Evolutionary conservation across 495 filamentous ascomycete species (phyloP), one percentile per base, ranked within the genome.

Genomic region (Massariosphaeria phaeospora): DNA sequence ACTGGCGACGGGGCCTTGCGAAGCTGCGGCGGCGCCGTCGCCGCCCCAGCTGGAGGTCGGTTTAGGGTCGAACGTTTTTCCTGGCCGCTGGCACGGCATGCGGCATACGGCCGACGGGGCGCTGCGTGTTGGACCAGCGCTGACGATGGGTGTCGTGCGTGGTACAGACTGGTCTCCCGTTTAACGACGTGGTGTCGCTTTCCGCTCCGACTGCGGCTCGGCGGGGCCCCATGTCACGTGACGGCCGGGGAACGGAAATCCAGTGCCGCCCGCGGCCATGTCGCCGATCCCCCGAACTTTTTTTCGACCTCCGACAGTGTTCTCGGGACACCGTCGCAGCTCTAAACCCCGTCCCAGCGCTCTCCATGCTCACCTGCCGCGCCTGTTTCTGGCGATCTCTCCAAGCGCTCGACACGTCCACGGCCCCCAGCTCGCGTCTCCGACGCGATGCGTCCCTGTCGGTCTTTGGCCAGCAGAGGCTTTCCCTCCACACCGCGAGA

Each of bases 331-430:
- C n/a, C n/a, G 27, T 43, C 33, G 3, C 38, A 33, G 42, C 24
- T 29, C 33, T 13, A 23, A 6, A 41, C 4, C 8, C 24, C 36
- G 2, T 17, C 43, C 8, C 17, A 47, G 13, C 29, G 29, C 51
- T 41, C 53, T 39, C 46, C 39, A 66, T 66, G 63, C 52, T 66
- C 48, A 52, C 29, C 29, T 63, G 60, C 39, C 59, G 52, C 18
- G 51, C 55, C 38, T 66, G 60, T 40, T 45, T 61, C 35, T 50
- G 53, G 52, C 63, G 60, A 46, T 66, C 48, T 47, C 42, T 66
- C 11, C 60, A 45, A 48, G 55, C 56, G 11, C 44, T 63, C 46
- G 60, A 59, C 23, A 27, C 55, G 15, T 15, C 49, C 8, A 21
- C 24, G 17, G 7, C 34, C n/a, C 12, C 49, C 26, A 38, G 30